Conservation (phyloP, 345 rosid species). For the Linum tenue region DNA sequence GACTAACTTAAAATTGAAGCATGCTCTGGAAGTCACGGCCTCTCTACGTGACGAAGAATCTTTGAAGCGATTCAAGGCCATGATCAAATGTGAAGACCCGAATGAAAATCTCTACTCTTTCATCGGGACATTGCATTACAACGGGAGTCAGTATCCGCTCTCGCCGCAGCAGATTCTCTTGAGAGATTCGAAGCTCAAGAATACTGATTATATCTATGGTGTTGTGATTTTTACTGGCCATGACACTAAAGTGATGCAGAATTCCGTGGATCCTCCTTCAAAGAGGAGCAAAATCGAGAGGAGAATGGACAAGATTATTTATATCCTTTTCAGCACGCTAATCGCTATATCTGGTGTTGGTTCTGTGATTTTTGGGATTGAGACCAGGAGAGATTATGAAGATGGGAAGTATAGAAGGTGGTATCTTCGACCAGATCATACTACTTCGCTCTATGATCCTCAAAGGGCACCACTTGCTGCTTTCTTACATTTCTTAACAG, state of each 20-base stretch:
- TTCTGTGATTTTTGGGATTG: conserved; percentile 53
- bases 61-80: conserved; percentile 33
- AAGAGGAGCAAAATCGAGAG: conserved; percentile 86
- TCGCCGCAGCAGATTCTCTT: conserved; percentile 69
- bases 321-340: conserved; percentile 65
- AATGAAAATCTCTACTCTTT: conserved; percentile 68
- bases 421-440: conserved; percentile 67
- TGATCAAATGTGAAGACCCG: conserved; percentile 77
- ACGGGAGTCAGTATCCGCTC: conserved; percentile 36
- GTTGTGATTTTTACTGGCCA: conserved; percentile 86
- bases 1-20: conserved; percentile 76
- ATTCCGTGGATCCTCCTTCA: conserved; percentile 74
- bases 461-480: conserved; percentile 43
- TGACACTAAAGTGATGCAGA: conserved; percentile 94
- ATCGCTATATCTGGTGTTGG: conserved; percentile 58
- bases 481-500: conserved; percentile 80
- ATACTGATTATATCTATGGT: conserved; percentile 58
- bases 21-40: conserved; percentile 53
- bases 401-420: conserved; percentile 48
- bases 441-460: conserved; percentile 57
- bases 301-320: conserved; percentile 82
- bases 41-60: conserved; percentile 25
- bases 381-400: conserved; percentile 42
- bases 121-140: conserved; percentile 52
- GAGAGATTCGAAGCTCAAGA: conserved; percentile 74